Evolutionary conservation across 2,329 filamentous ascomycete genomes (phyloP), one percentile per base, ranked within the genome.

Genomic region (Xylariaceae sp.): DNA sequence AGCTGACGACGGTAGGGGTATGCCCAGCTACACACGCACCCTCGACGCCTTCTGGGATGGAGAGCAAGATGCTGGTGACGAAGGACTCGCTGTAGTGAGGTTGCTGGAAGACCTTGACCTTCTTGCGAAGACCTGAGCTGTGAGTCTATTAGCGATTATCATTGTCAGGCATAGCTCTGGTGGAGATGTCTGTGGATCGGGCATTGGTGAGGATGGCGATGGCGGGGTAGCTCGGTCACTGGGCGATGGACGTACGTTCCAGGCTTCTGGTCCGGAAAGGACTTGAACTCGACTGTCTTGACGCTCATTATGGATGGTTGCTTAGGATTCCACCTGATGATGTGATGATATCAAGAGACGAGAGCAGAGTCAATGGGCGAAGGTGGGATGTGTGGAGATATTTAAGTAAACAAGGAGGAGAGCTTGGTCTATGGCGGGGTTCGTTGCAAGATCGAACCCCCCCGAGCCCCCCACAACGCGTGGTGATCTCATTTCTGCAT

Each of bases 61-160:
- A 96, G 55, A 95, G 83, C 60, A 99, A 82, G 68, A 96, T 96
- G 71, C 90, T 92, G 58, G 92, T 81, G 61, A 99, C 82, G 71
- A 99, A 99, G 45, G 92, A 85, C 75, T 99, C 94, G 72, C 89
- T 91, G 81, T 99, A 99, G 75, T 99, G 82, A 53, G 85, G 79
- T 73, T 96, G 80, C 73, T 99, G 90, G 80, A 99, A 99, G 69
- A 96, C 89, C 66, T 89, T 90, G 75, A 97, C 94, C 83, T 95
- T 97, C 77, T 99, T 99, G 58, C 94, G 90, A 71, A 99, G 90
- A 72, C 94, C 94, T 60, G 94, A 99, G 62, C 92, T 97, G 65
- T 50, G 54, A 47, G 51, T 41, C 42, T 11, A 51, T 63, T 44
- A 61, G 54, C 42, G 45, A 31, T 46, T 39, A 43, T 22, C 7